These are phyloP conservation scores for Cucumis hystrix DNA, from an alignment of 306 rosid species.

Conservation along the genomic window DNA sequence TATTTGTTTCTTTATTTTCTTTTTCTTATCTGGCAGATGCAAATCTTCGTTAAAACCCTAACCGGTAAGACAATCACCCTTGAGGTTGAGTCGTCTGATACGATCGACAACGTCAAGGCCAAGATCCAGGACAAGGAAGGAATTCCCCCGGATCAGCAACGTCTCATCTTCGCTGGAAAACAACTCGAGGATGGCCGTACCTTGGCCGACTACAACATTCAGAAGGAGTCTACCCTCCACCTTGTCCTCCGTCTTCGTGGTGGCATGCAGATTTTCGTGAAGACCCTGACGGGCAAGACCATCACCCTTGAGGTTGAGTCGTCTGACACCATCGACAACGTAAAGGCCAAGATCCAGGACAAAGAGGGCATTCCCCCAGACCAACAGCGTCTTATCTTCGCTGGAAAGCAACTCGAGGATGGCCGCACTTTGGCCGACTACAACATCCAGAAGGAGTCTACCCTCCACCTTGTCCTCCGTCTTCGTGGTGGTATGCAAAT, in stretches of 20 bases:
- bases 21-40: constrained; percentile 11
- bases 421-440: constrained; percentile 19
- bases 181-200: constrained; percentile 13
- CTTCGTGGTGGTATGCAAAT: constrained; percentile 7
- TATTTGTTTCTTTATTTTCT: neutral
- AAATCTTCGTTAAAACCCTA: constrained; percentile 33
- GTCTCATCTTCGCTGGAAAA: constrained; percentile 1
- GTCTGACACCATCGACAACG: neutral
- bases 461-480: constrained; percentile 31
- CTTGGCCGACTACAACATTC: constrained; percentile 4
- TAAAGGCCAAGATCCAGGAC: neutral
- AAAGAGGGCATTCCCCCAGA: neutral
- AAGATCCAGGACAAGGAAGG: constrained; percentile 2
- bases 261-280: constrained; percentile 13
- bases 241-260: constrained; percentile 8
- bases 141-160: neutral
- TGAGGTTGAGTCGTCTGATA: constrained; percentile 31
- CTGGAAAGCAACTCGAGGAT: constrained; percentile 35
- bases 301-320: neutral
- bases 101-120: neutral
- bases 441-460: neutral
- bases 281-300: constrained; percentile 11
- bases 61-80: constrained; percentile 14
- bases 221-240: constrained; percentile 1
- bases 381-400: constrained; percentile 1